Percentiles rank a stretch among this genome's conserved stretches.
Evolutionary conservation across 176 grass and related monocot genomes (phyloP).

Genomic region (Ananas comosus): DNA sequence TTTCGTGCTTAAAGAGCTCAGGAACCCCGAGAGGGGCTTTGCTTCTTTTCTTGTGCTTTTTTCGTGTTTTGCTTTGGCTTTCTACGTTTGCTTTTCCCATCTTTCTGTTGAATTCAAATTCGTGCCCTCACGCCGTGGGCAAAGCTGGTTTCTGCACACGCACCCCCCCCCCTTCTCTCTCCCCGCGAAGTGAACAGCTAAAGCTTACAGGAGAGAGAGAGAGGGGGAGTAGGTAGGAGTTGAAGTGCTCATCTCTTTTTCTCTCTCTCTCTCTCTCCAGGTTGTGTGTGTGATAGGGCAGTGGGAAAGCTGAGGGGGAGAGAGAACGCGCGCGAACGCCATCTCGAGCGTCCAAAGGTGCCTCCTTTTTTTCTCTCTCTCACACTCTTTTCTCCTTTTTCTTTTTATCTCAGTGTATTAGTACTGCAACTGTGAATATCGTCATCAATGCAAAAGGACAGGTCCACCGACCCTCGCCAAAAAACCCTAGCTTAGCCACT

Average conservation of each 20-base stretch:
- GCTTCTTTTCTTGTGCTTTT: not conserved
- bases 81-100: conserved; percentile 6
- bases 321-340: conserved; percentile 6
- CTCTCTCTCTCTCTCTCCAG: not conserved
- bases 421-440: not conserved
- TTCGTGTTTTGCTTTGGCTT: not conserved
- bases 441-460: conserved; percentile 15
- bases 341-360: conserved; percentile 11
- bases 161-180: too few species aligned
- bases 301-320: conserved; percentile 12
- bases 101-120: conserved; percentile 2
- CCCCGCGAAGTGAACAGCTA: not conserved
- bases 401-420: not conserved
- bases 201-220: not conserved
- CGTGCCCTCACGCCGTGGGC: not conserved
- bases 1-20: not conserved
- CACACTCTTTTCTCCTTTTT: not conserved
- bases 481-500: not conserved
- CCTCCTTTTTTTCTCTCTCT: not conserved
- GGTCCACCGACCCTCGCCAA: not conserved
- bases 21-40: not conserved
- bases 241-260: not conserved
- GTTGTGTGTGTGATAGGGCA: conserved; percentile 3
- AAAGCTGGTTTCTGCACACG: not conserved
- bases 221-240: not conserved